Evolutionary conservation across 805 yeast genomes (phyloP), one percentile per base, ranked within the genome.

Genomic region (Dipodascus geniculatus): DNA sequence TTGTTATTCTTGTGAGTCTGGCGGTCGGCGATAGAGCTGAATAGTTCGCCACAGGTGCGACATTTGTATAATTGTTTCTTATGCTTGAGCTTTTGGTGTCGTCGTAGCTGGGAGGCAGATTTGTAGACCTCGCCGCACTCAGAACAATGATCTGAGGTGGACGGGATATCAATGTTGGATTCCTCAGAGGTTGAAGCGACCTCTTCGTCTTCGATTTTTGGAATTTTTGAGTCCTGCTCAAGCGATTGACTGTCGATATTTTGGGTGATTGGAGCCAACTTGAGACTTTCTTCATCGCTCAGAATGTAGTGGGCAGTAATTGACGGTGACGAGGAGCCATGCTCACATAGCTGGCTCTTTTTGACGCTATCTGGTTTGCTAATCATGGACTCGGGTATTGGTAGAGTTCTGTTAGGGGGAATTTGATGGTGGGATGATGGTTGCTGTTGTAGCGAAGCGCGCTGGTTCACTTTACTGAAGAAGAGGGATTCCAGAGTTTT

Each of bases 1-100:
- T 58, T 53, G 57, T 61, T 61, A 53, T 61, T 61, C 42, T 61
- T 61, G 54, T 61, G 64, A 42, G 64, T 61, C 50, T 61, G 64
- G 3, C 64, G 53, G 49, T 61, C 64, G 17, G 64, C 63, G 16
- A 61, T 58, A 6, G 64, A 58, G n/a, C 52, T 49, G 52, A 61
- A 61, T 49, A 61, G 55, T 53, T 61, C 60, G 24, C 64, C 64
- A 50, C 64, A 61, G 38, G 57, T 60, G 19, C 63, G 61, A 48
- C 64, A 61, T 51, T 58, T 58, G 57, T 53, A 61, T 11, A 59
- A 54, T 23, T 54, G 50, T 47, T 54, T 47, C 38, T 56, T 55
- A 51, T 61, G 64, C 11, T 48, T 35, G 42, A 49, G 49, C 51
- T 60, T 60, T 31, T 57, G 57, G 47, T 61, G 64, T 17, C 60